phyloP scores from a whole-genome alignment of 768 basidiomycete species.

The Dioszegia aurantiaca region DNA sequence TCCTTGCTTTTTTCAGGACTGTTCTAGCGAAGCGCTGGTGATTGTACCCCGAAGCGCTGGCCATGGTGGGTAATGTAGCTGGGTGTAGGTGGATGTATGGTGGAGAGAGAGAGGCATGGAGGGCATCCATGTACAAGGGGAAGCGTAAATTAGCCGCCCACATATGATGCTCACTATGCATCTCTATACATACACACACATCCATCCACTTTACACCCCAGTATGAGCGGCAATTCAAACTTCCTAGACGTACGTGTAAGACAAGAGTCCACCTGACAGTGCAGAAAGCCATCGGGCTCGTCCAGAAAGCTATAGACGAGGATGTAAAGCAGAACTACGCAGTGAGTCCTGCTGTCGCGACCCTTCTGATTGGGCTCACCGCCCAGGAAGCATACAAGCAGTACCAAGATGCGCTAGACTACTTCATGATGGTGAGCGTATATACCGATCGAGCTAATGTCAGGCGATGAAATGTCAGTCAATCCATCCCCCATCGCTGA shows the following conservation, averaged over 20 bases:
- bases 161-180: too few relatives aligned
- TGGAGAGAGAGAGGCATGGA: too few relatives aligned
- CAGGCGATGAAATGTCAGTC: slow-evolving; percentile 48
- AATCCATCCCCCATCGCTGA: not conserved
- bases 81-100: not conserved
- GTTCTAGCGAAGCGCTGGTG: slow-evolving; percentile 53
- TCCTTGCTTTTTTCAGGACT: slow-evolving; percentile 53
- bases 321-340: slow-evolving; percentile 89
- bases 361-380: not conserved
- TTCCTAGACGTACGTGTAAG: slow-evolving; percentile 50
- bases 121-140: too few relatives aligned
- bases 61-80: slow-evolving; percentile 37
- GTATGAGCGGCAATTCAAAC: slow-evolving; percentile 45
- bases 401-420: slow-evolving; percentile 93
- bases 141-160: too few relatives aligned
- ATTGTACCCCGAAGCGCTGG: slow-evolving; percentile 53
- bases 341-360: slow-evolving; percentile 27
- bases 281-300: slow-evolving; percentile 81
- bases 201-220: not conserved
- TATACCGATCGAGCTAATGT: too few relatives aligned
- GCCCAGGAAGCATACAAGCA: slow-evolving; percentile 89
- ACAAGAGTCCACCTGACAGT: slow-evolving; percentile 15
- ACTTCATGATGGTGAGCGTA: slow-evolving; percentile 73
- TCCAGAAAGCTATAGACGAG: slow-evolving; percentile 87
- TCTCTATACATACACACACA: too few relatives aligned